Evolutionary conservation across 73 alveolate species (phyloP), one percentile per base, ranked within the genome.

Genomic region (Uronychia binucleata): DNA sequence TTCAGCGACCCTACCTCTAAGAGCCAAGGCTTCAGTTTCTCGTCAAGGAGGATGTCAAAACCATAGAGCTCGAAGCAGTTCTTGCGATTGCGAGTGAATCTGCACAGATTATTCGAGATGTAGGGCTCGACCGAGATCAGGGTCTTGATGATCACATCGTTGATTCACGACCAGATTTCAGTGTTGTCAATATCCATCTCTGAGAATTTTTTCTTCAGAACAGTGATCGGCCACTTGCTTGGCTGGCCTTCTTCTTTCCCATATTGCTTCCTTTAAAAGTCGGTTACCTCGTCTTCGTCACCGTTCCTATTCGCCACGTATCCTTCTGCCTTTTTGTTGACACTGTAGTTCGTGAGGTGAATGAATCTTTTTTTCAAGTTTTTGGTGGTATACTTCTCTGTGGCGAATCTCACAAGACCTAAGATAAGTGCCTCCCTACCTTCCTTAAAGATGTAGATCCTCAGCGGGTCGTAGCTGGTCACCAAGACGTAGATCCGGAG

Each of bases 341-440:
- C 97, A 30, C 96, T 89, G 83, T 87, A 98, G 86, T 95, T 96
- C n/a, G 99, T 98, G 78, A 97, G 94, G 86, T 98, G 99, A 86
- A 97, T 90, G 90, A 90, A 97, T 91, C 98, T 94, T 92, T 92
- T 94, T 11, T 74, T 90, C 77, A 58, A 91, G 60, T 92, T 84
- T 28, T 87, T 85, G 33, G 94, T 91, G 35, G 97, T 91, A 90
- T 97, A 98, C 80, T 91, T 82, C 83, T 96, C 96, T 30, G 99
- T 95, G 8, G 99, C 99, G 90, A 98, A 94, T 86, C 99, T 93
- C n/a, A 95, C 99, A 35, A 98, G 91, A 26, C 67, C 67, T 46
- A 46, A 46, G 5, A 46, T 5, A n/a, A 46, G 5, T 5, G 19
- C 67, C 19, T n/a, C n/a, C n/a, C 99, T 99, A 85, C 93, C 83